phyloP scores from a whole-genome alignment of 371 early-diverging fungal genomes.

The Mortierella sp. region DNA sequence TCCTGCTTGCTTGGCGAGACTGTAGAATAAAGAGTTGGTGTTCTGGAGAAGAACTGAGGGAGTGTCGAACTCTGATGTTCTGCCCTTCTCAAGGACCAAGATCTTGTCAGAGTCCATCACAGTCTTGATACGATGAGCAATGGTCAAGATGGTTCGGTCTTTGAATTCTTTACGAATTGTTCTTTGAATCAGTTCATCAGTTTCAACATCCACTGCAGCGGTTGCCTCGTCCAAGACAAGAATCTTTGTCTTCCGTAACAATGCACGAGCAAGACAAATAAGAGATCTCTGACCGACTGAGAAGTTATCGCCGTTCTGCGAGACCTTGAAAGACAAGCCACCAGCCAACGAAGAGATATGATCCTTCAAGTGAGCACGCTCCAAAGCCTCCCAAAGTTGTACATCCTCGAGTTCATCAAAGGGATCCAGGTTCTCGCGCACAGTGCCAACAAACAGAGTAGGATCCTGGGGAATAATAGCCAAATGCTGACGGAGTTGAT shows the following conservation, averaged over 20 bases:
- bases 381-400: conserved; percentile 70
- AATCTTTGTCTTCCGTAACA: conserved; percentile 65
- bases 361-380: conserved; percentile 65
- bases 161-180: conserved; percentile 65
- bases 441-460: conserved; percentile 60
- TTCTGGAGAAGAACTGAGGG: conserved; percentile 67
- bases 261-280: conserved; percentile 74
- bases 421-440: conserved; percentile 76
- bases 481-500: conserved; percentile 47
- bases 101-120: conserved; percentile 85
- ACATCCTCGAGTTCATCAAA: conserved; percentile 73
- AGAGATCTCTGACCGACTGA: conserved; percentile 79
- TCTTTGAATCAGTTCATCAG: conserved; percentile 75
- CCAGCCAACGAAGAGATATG: conserved; percentile 58
- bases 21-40: conserved; percentile 65
- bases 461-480: conserved; percentile 92
- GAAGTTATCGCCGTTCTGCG: conserved; percentile 66
- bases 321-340: conserved; percentile 59
- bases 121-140: conserved; percentile 65
- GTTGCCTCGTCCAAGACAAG: conserved; percentile 85
- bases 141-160: conserved; percentile 48
- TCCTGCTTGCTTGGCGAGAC: conserved; percentile 63
- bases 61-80: conserved; percentile 77
- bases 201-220: conserved; percentile 71
- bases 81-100: conserved; percentile 81